A percentile compares a stretch with the other conserved stretches of the same genome.
These are phyloP conservation scores for Solanum gracilifrons DNA, from an alignment of 257 asterid genomes.

Conservation along the genomic window DNA sequence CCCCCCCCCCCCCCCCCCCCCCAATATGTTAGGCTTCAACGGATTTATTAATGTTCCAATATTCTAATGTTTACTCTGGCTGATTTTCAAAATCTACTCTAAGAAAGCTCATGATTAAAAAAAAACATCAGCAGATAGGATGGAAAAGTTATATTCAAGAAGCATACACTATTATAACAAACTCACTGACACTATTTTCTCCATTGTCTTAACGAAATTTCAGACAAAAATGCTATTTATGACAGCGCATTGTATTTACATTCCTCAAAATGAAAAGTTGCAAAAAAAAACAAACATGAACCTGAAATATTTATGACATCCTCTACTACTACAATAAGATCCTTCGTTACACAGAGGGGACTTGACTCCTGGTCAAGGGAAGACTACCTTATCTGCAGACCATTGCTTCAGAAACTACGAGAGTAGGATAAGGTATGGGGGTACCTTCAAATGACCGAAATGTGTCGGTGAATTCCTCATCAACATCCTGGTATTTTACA, in stretches of 20 bases:
- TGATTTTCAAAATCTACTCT: background rate
- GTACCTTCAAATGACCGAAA: slow-evolving; percentile 16
- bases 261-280: slow-evolving; percentile 12
- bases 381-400: slow-evolving; percentile 15
- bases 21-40: background rate
- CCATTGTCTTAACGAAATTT: slow-evolving; percentile 1
- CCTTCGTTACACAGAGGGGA: background rate
- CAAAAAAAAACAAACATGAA: background rate
- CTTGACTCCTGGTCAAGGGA: slow-evolving; percentile 3
- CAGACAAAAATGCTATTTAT: slow-evolving; percentile 3
- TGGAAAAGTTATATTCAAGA: background rate
- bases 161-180: background rate
- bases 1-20: background rate
- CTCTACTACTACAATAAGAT: background rate
- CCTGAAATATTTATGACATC: background rate
- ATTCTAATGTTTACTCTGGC: background rate
- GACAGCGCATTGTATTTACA: slow-evolving; percentile 6
- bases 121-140: background rate
- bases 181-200: background rate
- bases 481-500: slow-evolving; percentile 17
- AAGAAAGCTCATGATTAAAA: background rate
- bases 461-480: background rate
- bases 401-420: slow-evolving; percentile 18
- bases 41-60: background rate
- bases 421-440: slow-evolving; percentile 16